Evolutionary conservation across 345 rosid genomes (phyloP).

Genomic region (Geranium brycei): DNA sequence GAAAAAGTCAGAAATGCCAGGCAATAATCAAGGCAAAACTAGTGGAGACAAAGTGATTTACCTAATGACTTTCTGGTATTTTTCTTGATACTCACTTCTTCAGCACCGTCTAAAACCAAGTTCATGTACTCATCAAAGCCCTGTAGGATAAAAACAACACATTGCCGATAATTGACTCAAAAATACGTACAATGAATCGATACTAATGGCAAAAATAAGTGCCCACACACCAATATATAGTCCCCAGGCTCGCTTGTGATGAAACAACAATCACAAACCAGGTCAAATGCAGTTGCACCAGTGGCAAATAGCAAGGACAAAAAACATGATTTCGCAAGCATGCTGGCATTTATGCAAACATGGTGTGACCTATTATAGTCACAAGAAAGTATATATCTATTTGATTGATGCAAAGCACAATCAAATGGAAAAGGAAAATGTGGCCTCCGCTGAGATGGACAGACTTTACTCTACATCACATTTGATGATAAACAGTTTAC

Average conservation of each 20-base stretch:
- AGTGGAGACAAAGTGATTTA: constrained; percentile 13
- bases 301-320: background rate
- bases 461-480: too few species aligned
- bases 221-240: too few species aligned
- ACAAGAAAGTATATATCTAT: background rate
- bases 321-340: too few species aligned
- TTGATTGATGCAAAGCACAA: background rate
- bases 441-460: too few species aligned
- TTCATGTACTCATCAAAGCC: constrained; percentile 99
- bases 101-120: constrained; percentile 92
- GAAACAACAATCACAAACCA: background rate
- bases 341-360: background rate
- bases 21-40: background rate
- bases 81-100: constrained; percentile 82
- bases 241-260: too few species aligned
- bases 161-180: background rate
- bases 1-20: constrained; percentile 1
- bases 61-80: constrained; percentile 76
- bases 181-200: background rate
- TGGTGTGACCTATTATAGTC: background rate
- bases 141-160: constrained; percentile 21
- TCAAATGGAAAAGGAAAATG: too few species aligned
- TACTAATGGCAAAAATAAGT: too few species aligned
- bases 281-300: background rate
- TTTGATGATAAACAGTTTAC: too few species aligned